Evolutionary conservation across 495 filamentous ascomycete species (phyloP).

Genomic region (Letharia lupina): DNA sequence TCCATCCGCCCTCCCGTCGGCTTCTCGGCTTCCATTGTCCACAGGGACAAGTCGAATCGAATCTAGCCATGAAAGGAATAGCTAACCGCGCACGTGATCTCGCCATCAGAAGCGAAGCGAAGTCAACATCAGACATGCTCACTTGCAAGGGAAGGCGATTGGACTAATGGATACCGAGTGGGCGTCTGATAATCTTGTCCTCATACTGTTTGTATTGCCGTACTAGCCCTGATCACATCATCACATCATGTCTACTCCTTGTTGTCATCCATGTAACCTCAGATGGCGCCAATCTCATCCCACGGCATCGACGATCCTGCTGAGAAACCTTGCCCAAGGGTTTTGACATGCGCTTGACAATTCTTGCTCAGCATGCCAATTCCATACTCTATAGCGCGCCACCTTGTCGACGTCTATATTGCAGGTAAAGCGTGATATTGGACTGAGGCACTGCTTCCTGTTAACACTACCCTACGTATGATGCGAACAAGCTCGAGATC

Average conservation of each 20-base stretch:
- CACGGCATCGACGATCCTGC: not conserved
- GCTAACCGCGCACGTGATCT: not conserved
- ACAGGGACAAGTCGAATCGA: not conserved
- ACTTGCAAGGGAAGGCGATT: too few relatives aligned
- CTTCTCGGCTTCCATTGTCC: too few relatives aligned
- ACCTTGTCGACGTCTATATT: not conserved
- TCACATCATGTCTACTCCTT: not conserved
- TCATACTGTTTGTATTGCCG: not conserved
- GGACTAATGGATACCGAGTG: not conserved
- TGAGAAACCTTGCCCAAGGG: not conserved
- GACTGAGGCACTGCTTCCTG: not conserved
- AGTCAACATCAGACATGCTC: too few relatives aligned
- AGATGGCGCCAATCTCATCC: not conserved
- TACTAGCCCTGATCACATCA: too few relatives aligned
- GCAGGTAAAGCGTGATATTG: not conserved
- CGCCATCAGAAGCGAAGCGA: too few relatives aligned
- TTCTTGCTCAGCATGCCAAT: not conserved
- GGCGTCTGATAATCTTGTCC: not conserved
- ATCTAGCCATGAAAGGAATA: not conserved
- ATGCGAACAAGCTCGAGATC: not conserved
- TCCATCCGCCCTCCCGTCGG: too few relatives aligned
- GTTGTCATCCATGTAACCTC: not conserved
- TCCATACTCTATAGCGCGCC: not conserved
- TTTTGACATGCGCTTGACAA: not conserved
- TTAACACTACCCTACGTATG: not conserved